A percentile compares a stretch with the other conserved stretches of the same genome.
These are phyloP conservation scores for Podaxis sp. DNA, from an alignment of 768 basidiomycete species.

Conservation along the genomic window DNA sequence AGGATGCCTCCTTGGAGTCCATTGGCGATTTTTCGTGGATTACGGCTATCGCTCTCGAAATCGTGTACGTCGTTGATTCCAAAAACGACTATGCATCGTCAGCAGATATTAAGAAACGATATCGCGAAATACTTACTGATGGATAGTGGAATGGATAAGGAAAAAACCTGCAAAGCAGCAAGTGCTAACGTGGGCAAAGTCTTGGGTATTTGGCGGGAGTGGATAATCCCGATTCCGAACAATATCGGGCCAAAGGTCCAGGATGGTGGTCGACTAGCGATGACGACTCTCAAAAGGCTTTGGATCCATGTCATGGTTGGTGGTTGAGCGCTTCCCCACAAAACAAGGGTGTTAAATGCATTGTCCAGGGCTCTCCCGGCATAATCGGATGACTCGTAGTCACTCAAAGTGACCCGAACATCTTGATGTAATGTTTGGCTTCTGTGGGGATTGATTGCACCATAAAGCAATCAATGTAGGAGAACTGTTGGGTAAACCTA, in stretches of 20 bases:
- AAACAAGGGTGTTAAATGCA: background rate
- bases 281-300: background rate
- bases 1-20: conserved; percentile 17
- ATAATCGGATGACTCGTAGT: background rate
- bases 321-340: background rate
- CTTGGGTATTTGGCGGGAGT: conserved; percentile 12
- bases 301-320: conserved; percentile 4
- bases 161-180: conserved; percentile 9
- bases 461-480: no score
- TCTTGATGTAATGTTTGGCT: background rate
- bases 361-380: background rate
- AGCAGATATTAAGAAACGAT: background rate
- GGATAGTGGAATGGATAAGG: conserved; percentile 11
- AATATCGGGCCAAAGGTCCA: conserved; percentile 17
- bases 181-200: background rate
- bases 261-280: conserved; percentile 15
- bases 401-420: background rate
- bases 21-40: conserved; percentile 18
- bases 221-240: conserved; percentile 15
- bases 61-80: conserved; percentile 21
- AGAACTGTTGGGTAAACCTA: no score
- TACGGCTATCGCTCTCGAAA: conserved; percentile 19
- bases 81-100: conserved; percentile 15
- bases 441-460: background rate
- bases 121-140: conserved; percentile 6